A percentile compares a stretch with the other conserved stretches of the same genome.
Conservation (phyloP, 2,329 filamentous ascomycete species). For the Cladophialophora psammophila region DNA sequence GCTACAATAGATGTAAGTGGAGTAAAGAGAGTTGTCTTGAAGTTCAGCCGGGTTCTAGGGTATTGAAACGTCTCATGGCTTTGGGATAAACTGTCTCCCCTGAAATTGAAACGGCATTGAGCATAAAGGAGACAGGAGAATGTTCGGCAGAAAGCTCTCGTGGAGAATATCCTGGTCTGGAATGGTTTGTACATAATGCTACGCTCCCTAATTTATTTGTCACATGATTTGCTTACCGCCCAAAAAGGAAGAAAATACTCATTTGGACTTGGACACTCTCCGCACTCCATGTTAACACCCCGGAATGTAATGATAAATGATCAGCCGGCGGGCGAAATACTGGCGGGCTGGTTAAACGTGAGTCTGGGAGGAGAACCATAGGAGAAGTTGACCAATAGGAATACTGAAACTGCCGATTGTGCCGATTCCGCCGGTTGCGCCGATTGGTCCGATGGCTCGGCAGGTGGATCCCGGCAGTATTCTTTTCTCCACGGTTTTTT, state of each 20-base stretch:
- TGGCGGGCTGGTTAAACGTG: constrained; percentile 1
- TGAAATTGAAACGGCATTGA: background rate
- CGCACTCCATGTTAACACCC: background rate
- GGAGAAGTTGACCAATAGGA: background rate
- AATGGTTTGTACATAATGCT: background rate
- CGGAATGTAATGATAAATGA: background rate
- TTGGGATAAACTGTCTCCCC: background rate
- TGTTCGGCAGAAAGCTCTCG: background rate
- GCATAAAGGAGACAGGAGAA: background rate
- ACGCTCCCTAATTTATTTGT: background rate
- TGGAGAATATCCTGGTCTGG: background rate
- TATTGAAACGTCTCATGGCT: background rate
- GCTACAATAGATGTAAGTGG: background rate
- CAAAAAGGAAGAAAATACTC: constrained; percentile 1
- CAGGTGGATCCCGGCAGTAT: background rate
- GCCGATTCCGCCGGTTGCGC: background rate
- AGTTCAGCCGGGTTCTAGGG: background rate
- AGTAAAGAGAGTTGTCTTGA: background rate
- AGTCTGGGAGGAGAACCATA: background rate
- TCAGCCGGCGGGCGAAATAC: background rate
- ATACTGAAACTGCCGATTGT: background rate
- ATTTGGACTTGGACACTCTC: background rate
- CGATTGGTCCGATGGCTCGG: background rate
- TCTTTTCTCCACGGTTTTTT: background rate
- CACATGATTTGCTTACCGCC: background rate